Evolutionary conservation across 371 early-diverging fungal species (phyloP).

Genomic region (Mortierella sp.): DNA sequence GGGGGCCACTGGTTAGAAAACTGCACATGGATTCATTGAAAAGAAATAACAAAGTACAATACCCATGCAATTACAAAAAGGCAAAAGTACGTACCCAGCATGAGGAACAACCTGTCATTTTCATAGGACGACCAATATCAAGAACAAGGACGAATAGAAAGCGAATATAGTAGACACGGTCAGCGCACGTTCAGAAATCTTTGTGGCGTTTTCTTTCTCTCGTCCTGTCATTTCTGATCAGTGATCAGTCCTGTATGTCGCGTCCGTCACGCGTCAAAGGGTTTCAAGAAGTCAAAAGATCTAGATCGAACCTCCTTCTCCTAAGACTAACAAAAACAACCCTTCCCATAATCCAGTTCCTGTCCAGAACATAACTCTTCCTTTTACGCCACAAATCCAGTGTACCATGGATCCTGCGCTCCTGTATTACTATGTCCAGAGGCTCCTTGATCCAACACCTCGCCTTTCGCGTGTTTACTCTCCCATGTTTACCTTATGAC

Average conservation of each 20-base stretch:
- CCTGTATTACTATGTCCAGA: neutral
- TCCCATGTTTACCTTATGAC: conserved; percentile 41
- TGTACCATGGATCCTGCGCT: neutral
- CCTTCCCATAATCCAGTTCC: too few relatives aligned
- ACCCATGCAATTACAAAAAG: neutral
- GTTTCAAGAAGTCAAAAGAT: too few relatives aligned
- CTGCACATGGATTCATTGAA: neutral
- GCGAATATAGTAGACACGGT: neutral
- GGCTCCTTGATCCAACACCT: too few relatives aligned
- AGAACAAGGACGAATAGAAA: neutral
- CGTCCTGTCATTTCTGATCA: too few relatives aligned
- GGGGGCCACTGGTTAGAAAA: neutral
- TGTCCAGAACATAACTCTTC: too few relatives aligned
- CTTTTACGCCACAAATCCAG: neutral
- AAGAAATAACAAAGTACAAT: neutral
- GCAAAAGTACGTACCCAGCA: conserved; percentile 38
- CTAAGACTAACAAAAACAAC: too few relatives aligned
- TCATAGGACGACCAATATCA: neutral
- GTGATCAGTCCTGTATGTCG: neutral
- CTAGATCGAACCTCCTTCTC: too few relatives aligned
- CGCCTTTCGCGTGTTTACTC: neutral
- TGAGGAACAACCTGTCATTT: conserved; percentile 50
- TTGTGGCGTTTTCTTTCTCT: neutral
- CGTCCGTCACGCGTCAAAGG: neutral
- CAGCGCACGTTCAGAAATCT: conserved; percentile 13